Base-by-base conservation (phyloP, 306 rosid species). In the Dalbergia cochinchinensis region DNA sequence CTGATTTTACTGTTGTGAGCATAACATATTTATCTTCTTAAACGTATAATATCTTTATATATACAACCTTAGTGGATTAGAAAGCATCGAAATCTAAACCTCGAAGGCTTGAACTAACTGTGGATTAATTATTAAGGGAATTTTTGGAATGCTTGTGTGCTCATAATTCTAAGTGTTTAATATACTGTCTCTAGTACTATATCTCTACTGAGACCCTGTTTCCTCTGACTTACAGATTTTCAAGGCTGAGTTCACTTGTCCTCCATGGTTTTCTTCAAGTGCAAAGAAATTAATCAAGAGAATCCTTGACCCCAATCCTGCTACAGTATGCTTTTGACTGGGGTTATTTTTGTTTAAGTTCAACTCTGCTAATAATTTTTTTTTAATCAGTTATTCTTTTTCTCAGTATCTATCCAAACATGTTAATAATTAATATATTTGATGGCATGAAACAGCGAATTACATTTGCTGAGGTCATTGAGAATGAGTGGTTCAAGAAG, bases 401-500 rank as follows among this genome's bases (percentile, higher is more conserved):
- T 58, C 60, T 69, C 67, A 51, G 60, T 54, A 59, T 58, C 50
- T 51, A 61, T 20, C 8, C 8, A 22, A 35, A 74, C 57, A 51
- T 62, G 78, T 62, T 1, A 51, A 72, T 35, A 16, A 74, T 62
- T 1, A 51, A 72, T 35, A 16, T 66, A 65, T 62, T 45, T 63
- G 55, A 60, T 85, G 67, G 12, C 74, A 68, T 80, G 77, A 57
- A 85, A 83, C 89, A 93, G 96, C 80, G 96, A 39, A 91, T 93
- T 79, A 85, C 96, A 39, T 63, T 85, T 76, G 66, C 88, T 41
- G 96, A 88, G 84, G 83, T 93, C 11, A 85, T 88, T 69, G 89
- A 88, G 84, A 85, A 89, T 83, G 97, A 84, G 58, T 93, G 97
- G 97, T 93, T 93, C 87, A 91, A 84, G 87, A 91, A 88, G 77